Percentiles rank a stretch among this genome's conserved stretches.
Evolutionary conservation across 208 protist species (phyloP).

Genomic region (Eutreptiella sp.): DNA sequence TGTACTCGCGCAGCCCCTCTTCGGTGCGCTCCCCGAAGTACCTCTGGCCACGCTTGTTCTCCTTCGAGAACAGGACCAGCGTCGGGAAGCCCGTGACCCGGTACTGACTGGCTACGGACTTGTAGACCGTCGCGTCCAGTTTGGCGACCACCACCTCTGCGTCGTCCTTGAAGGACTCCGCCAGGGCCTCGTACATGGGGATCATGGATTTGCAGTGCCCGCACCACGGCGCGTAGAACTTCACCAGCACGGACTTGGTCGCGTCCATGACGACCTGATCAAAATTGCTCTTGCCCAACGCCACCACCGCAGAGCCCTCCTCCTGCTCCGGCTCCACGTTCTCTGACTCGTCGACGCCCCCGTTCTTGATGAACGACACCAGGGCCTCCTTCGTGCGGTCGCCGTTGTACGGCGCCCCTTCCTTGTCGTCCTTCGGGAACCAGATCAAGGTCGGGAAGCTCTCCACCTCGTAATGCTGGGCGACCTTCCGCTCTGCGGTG

Average conservation of each 20-base stretch:
- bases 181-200: conserved; percentile 67
- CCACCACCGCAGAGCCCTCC: conserved; percentile 33
- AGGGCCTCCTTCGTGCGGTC: conserved; percentile 47
- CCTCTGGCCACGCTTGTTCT: too few relatives aligned
- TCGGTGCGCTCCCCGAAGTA: too few relatives aligned
- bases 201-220: conserved; percentile 87
- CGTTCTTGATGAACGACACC: conserved; percentile 52
- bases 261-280: conserved; percentile 63
- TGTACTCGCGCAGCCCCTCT: too few relatives aligned
- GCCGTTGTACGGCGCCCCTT: conserved; percentile 54
- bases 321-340: conserved; percentile 27
- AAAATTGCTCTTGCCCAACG: conserved; percentile 65
- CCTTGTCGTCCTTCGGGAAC: conserved; percentile 70
- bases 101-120: conserved; percentile 13
- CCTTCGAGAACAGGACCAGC: conserved; percentile 12
- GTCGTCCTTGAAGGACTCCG: conserved; percentile 42
- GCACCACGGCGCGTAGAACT: conserved; percentile 95
- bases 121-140: conserved; percentile 53
- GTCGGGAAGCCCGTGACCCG: conserved; percentile 28
- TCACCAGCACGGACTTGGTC: conserved; percentile 83
- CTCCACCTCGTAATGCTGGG: conserved; percentile 6
- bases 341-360: not conserved
- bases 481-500: conserved; percentile 17
- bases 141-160: conserved; percentile 71
- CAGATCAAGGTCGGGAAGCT: conserved; percentile 61